These are phyloP conservation scores for Cordyceps farinosa DNA, from an alignment of 2,329 filamentous ascomycete species.

Conservation along the genomic window DNA sequence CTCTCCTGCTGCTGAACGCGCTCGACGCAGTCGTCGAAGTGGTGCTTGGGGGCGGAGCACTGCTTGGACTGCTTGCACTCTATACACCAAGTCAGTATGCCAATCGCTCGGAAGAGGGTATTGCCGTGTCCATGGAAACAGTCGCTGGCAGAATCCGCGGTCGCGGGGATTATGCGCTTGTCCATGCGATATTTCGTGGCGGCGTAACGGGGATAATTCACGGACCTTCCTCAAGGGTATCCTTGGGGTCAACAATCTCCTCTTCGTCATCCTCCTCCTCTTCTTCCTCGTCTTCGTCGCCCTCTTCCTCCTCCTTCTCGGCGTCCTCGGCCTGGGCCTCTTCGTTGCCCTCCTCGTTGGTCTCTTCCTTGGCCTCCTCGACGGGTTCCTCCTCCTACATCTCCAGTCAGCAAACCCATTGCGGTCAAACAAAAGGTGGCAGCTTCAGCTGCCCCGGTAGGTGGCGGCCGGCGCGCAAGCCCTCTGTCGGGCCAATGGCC, in stretches of 20 bases:
- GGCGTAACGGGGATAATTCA: slow-evolving; percentile 18
- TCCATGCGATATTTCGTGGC: slow-evolving; percentile 14
- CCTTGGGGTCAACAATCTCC: slow-evolving; percentile 83
- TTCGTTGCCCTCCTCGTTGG: slow-evolving; percentile 26
- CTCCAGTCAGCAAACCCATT: background rate
- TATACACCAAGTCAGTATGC: slow-evolving; percentile 39
- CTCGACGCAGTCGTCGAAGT: slow-evolving; percentile 97
- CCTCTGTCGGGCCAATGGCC: slow-evolving; percentile 3
- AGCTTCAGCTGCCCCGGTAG: background rate
- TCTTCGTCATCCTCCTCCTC: slow-evolving; percentile 66
- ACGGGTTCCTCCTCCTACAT: slow-evolving; percentile 34
- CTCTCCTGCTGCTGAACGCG: slow-evolving; percentile 68
- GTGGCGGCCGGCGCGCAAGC: background rate
- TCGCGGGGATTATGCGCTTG: background rate
- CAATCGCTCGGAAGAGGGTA: slow-evolving; percentile 21
- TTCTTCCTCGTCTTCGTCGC: slow-evolving; percentile 46
- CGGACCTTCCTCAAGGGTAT: slow-evolving; percentile 87
- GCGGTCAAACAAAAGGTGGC: background rate
- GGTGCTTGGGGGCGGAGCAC: slow-evolving; percentile 89
- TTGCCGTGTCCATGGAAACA: slow-evolving; percentile 8
- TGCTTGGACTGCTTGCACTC: slow-evolving; percentile 85
- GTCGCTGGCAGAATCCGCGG: background rate
- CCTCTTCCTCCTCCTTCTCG: slow-evolving; percentile 41
- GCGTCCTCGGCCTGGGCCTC: slow-evolving; percentile 29
- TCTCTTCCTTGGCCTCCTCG: slow-evolving; percentile 28